Evolutionary conservation across 257 asterid genomes (phyloP).

Genomic region (Buddleja alternifolia): DNA sequence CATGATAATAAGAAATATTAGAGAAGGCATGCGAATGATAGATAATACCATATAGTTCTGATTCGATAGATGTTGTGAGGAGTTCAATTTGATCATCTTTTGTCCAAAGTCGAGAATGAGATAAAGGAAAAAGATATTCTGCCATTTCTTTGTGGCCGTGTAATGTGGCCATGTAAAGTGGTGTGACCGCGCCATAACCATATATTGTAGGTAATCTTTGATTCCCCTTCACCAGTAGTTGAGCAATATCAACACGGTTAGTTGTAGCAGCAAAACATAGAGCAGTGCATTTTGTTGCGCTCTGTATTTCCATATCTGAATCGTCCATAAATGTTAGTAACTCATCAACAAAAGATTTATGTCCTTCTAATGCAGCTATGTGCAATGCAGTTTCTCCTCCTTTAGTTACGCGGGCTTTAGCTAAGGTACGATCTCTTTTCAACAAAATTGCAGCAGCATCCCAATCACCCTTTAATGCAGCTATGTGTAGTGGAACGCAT

Average conservation of each 20-base stretch:
- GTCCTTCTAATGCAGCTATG: constrained; percentile 38
- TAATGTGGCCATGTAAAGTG: constrained; percentile 39
- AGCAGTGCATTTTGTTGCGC: constrained; percentile 32
- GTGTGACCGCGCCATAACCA: constrained; percentile 14
- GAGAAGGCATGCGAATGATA: no score
- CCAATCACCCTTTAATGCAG: constrained; percentile 41
- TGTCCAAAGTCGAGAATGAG: constrained; percentile 9
- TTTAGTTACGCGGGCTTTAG: constrained; percentile 27
- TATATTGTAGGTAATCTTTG: neutral
- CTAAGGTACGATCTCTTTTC: neutral
- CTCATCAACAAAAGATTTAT: constrained; percentile 12
- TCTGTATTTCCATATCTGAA: constrained; percentile 19
- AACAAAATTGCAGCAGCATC: constrained; percentile 10
- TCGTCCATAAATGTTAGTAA: constrained; percentile 7
- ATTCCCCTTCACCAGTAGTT: neutral
- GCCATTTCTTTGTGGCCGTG: constrained; percentile 32
- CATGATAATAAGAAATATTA: no score
- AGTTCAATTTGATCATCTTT: constrained; percentile 7
- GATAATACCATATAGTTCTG: constrained; percentile 38
- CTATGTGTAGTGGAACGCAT: constrained; percentile 32
- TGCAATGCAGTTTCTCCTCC: no score
- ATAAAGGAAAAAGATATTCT: constrained; percentile 6
- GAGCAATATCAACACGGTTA: constrained; percentile 32
- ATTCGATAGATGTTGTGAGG: constrained; percentile 29
- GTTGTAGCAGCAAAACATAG: constrained; percentile 45